phyloP scores from a whole-genome alignment of 1,284 basidiomycete species.

The Puccinia novopanici region DNA sequence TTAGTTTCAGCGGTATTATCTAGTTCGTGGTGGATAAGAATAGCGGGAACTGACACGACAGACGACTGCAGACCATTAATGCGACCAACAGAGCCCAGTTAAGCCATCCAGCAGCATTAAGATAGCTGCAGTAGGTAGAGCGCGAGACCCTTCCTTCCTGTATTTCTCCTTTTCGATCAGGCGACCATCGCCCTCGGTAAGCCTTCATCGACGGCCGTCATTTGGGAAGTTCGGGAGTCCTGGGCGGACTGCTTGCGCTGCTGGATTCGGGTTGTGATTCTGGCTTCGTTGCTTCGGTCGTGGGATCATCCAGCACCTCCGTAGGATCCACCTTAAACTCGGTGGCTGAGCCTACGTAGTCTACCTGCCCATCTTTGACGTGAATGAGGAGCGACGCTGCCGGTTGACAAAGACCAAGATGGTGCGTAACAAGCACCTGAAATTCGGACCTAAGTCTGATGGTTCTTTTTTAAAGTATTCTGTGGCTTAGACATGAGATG shows the following conservation, averaged over 20 bases:
- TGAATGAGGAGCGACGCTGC: slow-evolving; percentile 40
- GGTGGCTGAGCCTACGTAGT: slow-evolving; percentile 30
- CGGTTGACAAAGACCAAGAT: slow-evolving; percentile 43
- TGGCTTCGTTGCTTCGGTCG: not conserved
- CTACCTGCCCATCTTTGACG: slow-evolving; percentile 29
- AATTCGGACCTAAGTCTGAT: not conserved
- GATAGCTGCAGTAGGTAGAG: slow-evolving; percentile 66
- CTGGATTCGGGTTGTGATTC: slow-evolving; percentile 24
- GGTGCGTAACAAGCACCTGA: slow-evolving; percentile 49
- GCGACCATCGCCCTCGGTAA: slow-evolving; percentile 23
- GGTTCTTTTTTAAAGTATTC: not conserved
- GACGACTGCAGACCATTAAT: slow-evolving; percentile 66
- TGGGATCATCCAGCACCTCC: slow-evolving; percentile 25
- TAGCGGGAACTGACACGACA: slow-evolving; percentile 65
- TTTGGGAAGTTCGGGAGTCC: slow-evolving; percentile 3
- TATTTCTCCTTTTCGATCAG: slow-evolving; percentile 68
- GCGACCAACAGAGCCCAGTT: slow-evolving; percentile 66
- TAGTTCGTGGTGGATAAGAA: slow-evolving; percentile 57
- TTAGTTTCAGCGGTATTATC: slow-evolving; percentile 64
- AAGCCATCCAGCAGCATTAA: slow-evolving; percentile 66
- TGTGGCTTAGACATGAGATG: not conserved
- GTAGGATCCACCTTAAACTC: slow-evolving; percentile 18
- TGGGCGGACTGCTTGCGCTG: not conserved
- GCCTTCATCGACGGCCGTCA: not conserved
- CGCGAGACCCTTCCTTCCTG: slow-evolving; percentile 69